Evolutionary conservation across 129 eudicot species (phyloP).

Genomic region (Glebionis coronaria): DNA sequence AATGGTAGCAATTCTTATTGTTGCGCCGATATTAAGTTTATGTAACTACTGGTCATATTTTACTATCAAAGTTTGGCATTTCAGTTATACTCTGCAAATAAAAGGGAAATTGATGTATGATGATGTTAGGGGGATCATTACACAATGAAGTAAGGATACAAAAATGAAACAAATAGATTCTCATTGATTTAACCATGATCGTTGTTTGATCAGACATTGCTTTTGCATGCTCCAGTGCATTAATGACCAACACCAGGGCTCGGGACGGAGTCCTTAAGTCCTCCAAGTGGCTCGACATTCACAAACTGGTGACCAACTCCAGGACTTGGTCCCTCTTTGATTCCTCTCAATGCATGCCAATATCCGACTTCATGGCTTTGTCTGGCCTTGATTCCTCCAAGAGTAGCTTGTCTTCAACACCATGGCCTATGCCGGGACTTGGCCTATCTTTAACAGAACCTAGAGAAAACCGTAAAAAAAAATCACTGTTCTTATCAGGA

Average conservation of each 20-base stretch:
- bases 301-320: not conserved
- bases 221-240: not conserved
- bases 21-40: too few species aligned
- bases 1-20: too few species aligned
- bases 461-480: slow-evolving; percentile 12
- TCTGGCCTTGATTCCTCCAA: slow-evolving; percentile 35
- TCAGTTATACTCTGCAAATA: too few species aligned
- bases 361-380: slow-evolving; percentile 16
- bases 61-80: too few species aligned
- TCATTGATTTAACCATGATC: not conserved
- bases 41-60: too few species aligned
- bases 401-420: slow-evolving; percentile 18
- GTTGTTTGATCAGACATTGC: not conserved
- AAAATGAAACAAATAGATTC: too few species aligned
- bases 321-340: slow-evolving; percentile 15
- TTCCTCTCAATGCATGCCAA: not conserved
- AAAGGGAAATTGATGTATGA: too few species aligned
- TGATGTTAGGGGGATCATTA: too few species aligned
- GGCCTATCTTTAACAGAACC: slow-evolving; percentile 41
- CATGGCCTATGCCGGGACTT: slow-evolving; percentile 30
- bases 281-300: too few species aligned
- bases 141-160: too few species aligned
- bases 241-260: slow-evolving; percentile 44
- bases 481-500: not conserved
- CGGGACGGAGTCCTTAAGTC: not conserved